Evolutionary conservation across 2,329 filamentous ascomycete species (phyloP).

Genomic region (Clonostachys rosea): DNA sequence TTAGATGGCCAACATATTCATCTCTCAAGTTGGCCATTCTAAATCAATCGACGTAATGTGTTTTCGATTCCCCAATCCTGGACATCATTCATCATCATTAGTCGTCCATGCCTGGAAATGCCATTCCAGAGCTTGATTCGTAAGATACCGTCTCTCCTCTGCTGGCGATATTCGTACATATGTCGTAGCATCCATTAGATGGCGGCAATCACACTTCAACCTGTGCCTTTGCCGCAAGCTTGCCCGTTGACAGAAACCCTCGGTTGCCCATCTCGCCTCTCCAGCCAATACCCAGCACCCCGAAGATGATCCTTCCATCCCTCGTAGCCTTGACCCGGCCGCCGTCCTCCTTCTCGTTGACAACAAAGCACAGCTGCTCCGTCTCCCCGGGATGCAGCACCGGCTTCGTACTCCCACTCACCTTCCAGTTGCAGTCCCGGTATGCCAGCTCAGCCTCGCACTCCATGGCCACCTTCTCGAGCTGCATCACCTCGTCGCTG

Average conservation of each 20-base stretch:
- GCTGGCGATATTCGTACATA: background rate
- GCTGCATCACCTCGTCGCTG: conserved; percentile 74
- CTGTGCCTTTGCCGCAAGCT: conserved; percentile 51
- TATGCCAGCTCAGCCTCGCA: conserved; percentile 44
- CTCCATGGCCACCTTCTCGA: conserved; percentile 62
- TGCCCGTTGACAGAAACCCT: conserved; percentile 84
- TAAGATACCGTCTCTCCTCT: no score
- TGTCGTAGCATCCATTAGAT: background rate
- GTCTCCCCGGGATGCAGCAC: conserved; percentile 59
- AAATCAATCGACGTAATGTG: no score
- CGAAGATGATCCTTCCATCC: conserved; percentile 64
- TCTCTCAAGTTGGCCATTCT: no score
- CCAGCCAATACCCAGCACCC: conserved; percentile 84
- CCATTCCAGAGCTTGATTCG: no score
- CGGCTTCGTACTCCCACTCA: conserved; percentile 36
- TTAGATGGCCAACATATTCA: no score
- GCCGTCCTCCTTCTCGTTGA: conserved; percentile 33
- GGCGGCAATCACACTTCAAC: no score
- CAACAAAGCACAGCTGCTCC: conserved; percentile 61
- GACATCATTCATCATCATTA: no score
- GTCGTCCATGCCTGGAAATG: no score
- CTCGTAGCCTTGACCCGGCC: conserved; percentile 36
- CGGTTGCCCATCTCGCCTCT: conserved; percentile 83
- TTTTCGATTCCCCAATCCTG: no score
- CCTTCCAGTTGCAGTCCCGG: conserved; percentile 54